Base-by-base conservation (phyloP, 495 filamentous ascomycete species). In the Aspergillus sclerotiicarbonarius region DNA sequence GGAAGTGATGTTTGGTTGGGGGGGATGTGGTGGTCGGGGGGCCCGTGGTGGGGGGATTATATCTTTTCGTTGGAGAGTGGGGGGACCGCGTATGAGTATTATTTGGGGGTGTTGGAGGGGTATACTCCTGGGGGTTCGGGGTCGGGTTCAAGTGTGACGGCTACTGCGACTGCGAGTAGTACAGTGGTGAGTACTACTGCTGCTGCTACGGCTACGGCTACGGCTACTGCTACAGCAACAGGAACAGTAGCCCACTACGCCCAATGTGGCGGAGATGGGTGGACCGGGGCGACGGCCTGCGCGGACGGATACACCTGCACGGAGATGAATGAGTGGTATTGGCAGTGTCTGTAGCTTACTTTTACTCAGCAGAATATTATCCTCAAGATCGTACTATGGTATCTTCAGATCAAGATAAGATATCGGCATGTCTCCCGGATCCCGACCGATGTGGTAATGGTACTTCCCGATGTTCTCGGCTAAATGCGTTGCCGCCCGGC, bases 1-100 rank as follows among this genome's bases (percentile, higher is more conserved):
- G 84, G 85, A 65, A 79, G 69, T 20, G 88, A 90, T 58, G 85
- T 89, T 31, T 91, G 89, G 89, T 76, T 78, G 31, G 88, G 87
- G 0, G 88, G 80, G 56, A 52, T 84, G 13, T 90, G 85, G 85
- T 91, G 88, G 88, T 77, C 80, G 15, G 87, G 83, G 13, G 87
- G 86, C 0, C 86, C 73, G 47, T 79, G 76, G 78, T 82, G 77
- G 83, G 71, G 78, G 53, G 53, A 57, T 30, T 88, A 87, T 68
- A 84, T 87, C 68, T 87, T 78, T 66, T 75, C 62, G 57, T 71
- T 87, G 61, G 86, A 89, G 73, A 71, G 77, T 18, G 69, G 63
- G 20, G 81, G 84, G 0, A 66, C 69, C 15, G 84, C 81, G 0
- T 85, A 80, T 68, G 71, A 69, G 21, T 70, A 61, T 19, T 73